These are phyloP conservation scores for Sphaerosporella brunnea DNA, from an alignment of 495 filamentous ascomycete species.

Conservation along the genomic window DNA sequence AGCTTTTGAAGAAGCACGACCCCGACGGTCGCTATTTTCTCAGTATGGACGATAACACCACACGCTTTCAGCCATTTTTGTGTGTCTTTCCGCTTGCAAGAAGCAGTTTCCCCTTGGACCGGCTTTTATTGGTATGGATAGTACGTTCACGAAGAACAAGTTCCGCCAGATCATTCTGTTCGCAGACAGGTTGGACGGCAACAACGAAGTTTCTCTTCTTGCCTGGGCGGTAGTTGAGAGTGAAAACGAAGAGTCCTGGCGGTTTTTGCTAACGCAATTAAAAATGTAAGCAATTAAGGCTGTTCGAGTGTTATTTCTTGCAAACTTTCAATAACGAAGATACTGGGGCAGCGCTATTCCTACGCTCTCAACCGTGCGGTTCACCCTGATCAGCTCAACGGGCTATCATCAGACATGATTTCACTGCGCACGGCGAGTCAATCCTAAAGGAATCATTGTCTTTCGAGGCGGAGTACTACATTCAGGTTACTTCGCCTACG, in stretches of 20 bases:
- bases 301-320: too few species aligned
- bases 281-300: neutral
- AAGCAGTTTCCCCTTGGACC: neutral
- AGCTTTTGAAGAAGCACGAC: neutral
- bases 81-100: neutral
- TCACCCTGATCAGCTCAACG: too few species aligned
- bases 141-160: neutral
- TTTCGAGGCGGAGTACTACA: too few species aligned
- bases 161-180: neutral
- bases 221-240: neutral
- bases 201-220: neutral
- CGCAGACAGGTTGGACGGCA: neutral
- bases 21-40: neutral
- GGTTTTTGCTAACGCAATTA: neutral
- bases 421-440: too few species aligned
- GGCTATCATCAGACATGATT: too few species aligned
- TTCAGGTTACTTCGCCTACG: too few species aligned
- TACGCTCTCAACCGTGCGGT: too few species aligned
- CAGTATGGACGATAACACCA: neutral
- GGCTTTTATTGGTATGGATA: neutral
- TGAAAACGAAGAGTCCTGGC: neutral
- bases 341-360: too few species aligned
- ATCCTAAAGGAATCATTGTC: too few species aligned
- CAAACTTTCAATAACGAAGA: too few species aligned
- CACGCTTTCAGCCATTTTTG: neutral